These are phyloP conservation scores for Leccinum imitatum DNA, from an alignment of 768 basidiomycete genomes.

Conservation along the genomic window DNA sequence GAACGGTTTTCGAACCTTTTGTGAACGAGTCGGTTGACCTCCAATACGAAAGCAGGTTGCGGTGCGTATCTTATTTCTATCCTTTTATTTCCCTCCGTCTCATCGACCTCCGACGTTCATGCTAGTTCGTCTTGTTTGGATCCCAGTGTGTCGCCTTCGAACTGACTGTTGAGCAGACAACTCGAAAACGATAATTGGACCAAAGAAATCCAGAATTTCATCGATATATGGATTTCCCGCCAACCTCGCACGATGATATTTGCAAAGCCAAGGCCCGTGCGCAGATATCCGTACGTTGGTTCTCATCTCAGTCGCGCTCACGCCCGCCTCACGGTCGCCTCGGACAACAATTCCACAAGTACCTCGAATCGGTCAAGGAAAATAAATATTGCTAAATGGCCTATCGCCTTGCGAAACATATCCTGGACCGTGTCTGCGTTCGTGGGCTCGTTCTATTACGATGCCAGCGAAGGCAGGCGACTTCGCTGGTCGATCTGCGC, in stretches of 20 bases:
- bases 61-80: no score
- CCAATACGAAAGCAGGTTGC: no score
- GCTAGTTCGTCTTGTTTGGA: no score
- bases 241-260: constrained; percentile 15
- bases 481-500: constrained; percentile 73
- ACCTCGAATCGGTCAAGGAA: constrained; percentile 33
- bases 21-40: no score
- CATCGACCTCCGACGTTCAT: no score
- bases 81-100: no score
- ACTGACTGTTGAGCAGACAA: no score
- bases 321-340: neutral
- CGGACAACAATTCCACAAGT: constrained; percentile 35
- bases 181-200: no score
- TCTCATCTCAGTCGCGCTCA: neutral
- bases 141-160: no score
- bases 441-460: constrained; percentile 60
- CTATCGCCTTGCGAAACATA: constrained; percentile 32
- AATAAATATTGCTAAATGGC: constrained; percentile 27
- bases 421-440: constrained; percentile 45
- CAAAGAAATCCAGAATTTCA: no score
- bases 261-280: constrained; percentile 16
- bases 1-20: constrained; percentile 27
- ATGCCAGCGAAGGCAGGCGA: constrained; percentile 70
- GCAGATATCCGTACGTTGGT: constrained; percentile 15
- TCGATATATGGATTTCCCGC: constrained; percentile 20